These are phyloP conservation scores for Paramarasmius palmivorus DNA, from an alignment of 1,284 basidiomycete species.

Conservation along the genomic window DNA sequence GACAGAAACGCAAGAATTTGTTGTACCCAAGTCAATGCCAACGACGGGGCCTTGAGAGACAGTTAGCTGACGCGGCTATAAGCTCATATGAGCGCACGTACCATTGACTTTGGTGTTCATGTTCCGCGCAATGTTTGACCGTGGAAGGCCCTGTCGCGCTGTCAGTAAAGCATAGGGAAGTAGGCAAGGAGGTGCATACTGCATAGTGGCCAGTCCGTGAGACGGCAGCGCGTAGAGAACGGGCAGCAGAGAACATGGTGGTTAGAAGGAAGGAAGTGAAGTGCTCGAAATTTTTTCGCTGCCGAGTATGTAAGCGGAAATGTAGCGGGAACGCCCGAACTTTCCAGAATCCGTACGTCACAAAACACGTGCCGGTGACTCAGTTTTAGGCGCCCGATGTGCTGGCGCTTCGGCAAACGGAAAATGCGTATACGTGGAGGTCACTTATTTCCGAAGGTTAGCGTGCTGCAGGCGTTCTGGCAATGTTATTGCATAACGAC, in stretches of 20 bases:
- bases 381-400: no score
- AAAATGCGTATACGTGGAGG: no score
- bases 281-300: constrained; percentile 8
- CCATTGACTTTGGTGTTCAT: constrained; percentile 85
- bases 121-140: constrained; percentile 73
- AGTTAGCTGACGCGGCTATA: not conserved
- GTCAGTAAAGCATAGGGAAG: constrained; percentile 7
- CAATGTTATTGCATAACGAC: not conserved
- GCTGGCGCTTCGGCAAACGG: no score
- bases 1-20: constrained; percentile 92
- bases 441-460: no score
- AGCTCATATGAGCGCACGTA: constrained; percentile 31
- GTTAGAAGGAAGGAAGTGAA: constrained; percentile 37
- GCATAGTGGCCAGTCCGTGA: constrained; percentile 66
- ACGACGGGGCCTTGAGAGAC: constrained; percentile 67
- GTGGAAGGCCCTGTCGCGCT: constrained; percentile 55
- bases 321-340: constrained; percentile 4
- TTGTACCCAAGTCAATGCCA: constrained; percentile 85
- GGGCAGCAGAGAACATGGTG: constrained; percentile 65
- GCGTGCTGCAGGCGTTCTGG: no score
- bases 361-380: not conserved
- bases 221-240: constrained; percentile 58
- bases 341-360: constrained; percentile 5
- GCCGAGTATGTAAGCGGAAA: constrained; percentile 10
- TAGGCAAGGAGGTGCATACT: constrained; percentile 32